Evolutionary conservation across 495 filamentous ascomycete genomes (phyloP), one percentile per base, ranked within the genome.

Genomic region (Glarea lozoyensis): DNA sequence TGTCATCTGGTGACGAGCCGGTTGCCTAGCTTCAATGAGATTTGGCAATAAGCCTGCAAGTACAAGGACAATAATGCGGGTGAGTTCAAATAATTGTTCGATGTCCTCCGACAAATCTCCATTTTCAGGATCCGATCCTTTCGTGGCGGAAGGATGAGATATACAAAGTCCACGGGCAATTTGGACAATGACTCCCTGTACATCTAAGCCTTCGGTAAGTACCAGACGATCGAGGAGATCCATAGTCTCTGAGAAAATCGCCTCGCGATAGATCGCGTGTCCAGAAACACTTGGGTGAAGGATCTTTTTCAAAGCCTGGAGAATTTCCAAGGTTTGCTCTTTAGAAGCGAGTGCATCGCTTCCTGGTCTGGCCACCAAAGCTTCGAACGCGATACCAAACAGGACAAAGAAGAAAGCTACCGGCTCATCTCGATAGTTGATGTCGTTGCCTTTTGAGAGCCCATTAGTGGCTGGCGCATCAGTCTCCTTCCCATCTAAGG

Each of bases 331-430:
- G 10, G 86, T 90, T 55, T 95, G 87, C 39, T 86, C 81, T 49
- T 82, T 76, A 0, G 78, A 78, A 3, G 77, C 75, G 22, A 86
- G 66, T 0, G 76, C 76, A 50, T 87, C 84, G 33, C 78, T 81
- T 4, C 70, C 70, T 10, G 81, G 78, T 43, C 87, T 79, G 5
- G 82, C 84, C 12, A 86, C 89, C 31, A 99, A 73, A 19, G 93
- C 89, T 61, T 99, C 92, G 50, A 97, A 94, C 0, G 88, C 88
- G 43, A 99, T 81, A 18, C 92, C 92, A 54, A 96, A 99, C 1
- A 99, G 72, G 9, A 99, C 88, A 53, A 99, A 99, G 64, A 99
- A 99, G 70, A 99, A 99, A 1, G 92, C 92, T 12, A 96, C 88
- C 0, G 92, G 92, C 57, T 99, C 93, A 56, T 96, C 90, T 15